Base-by-base conservation (phyloP, 2,329 filamentous ascomycete genomes). In the Thielaviopsis punctulata region DNA sequence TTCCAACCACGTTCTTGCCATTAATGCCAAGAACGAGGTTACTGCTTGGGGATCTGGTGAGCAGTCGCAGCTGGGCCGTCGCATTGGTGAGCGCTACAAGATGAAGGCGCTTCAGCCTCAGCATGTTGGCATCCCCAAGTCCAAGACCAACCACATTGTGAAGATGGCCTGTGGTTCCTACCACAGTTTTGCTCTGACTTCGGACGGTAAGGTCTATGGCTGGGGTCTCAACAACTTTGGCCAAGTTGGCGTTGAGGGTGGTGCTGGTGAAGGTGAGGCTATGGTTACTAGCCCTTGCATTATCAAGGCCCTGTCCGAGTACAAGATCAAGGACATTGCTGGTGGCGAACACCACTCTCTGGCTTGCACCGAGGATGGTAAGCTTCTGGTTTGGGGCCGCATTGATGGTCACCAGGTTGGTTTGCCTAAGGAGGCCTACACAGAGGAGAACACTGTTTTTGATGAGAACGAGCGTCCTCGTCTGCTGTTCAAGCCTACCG, bases 181-280 rank as follows among this genome's bases (percentile, higher is more conserved):
- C 66, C 86, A 94, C 69, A 84, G 80, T 59, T 90, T 94, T 59
- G 86, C 86, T 18, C 72, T 94, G 46, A 79, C 83, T 65, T 73
- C 76, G 53, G 74, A 77, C 13, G 84, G 80, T 39, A 73, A 76
- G 25, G 82, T 90, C 27, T 92, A 80, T 66, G 77, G 80, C 0
- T 94, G 87, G 86, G 87, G 88, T 22, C 70, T 90, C 25, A 94
- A 94, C 73, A 88, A 84, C 66, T 93, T 85, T 65, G 84, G 82
- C 57, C 82, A 94, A 68, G 85, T 84, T 15, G 86, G 69, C 4
- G 77, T 84, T 49, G 70, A 71, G 49, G 64, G 69, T 19, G 64
- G 66, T 55, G 66, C 72, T 18, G 75, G 76, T 24, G 81, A 80
- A 51, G 85, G 52, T 30, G 53, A 55, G 22, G 48, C 54, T 27